These are phyloP conservation scores for Tylopilus sp. DNA, from an alignment of 768 basidiomycete genomes.

Conservation along the genomic window DNA sequence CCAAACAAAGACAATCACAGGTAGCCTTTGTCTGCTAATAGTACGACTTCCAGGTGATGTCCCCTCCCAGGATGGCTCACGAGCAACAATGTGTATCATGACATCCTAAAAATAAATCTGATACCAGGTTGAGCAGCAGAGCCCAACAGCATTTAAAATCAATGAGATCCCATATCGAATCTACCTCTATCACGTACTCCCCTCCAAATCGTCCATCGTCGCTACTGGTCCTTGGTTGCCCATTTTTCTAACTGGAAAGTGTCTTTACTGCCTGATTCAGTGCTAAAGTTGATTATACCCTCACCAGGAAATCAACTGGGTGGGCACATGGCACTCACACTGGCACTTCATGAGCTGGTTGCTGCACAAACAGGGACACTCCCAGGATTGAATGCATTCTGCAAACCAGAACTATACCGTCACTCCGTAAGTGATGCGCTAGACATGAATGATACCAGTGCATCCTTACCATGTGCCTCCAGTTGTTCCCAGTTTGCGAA, in stretches of 20 bases:
- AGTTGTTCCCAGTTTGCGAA: not conserved
- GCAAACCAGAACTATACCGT: not conserved
- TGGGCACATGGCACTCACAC: not conserved
- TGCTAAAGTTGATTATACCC: constrained; percentile 8
- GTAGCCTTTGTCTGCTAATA: too few relatives aligned
- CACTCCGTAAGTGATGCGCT: not conserved
- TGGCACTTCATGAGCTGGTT: constrained; percentile 14
- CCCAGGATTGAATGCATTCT: not conserved
- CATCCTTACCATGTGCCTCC: constrained; percentile 4
- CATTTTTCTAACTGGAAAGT: not conserved
- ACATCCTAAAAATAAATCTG: not conserved
- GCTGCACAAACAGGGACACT: not conserved
- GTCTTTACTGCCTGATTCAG: not conserved
- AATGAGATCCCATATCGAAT: too few relatives aligned
- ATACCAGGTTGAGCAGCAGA: not conserved
- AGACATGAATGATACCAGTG: not conserved
- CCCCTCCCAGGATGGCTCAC: not conserved
- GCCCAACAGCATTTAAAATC: not conserved
- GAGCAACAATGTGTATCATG: not conserved
- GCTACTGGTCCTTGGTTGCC: not conserved
- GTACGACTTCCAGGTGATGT: too few relatives aligned
- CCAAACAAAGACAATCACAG: too few relatives aligned
- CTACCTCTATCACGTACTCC: too few relatives aligned
- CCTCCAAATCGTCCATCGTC: not conserved
- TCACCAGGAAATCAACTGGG: constrained; percentile 14